phyloP scores from a whole-genome alignment of 805 yeast genomes.

The Hanseniaspora vineae region DNA sequence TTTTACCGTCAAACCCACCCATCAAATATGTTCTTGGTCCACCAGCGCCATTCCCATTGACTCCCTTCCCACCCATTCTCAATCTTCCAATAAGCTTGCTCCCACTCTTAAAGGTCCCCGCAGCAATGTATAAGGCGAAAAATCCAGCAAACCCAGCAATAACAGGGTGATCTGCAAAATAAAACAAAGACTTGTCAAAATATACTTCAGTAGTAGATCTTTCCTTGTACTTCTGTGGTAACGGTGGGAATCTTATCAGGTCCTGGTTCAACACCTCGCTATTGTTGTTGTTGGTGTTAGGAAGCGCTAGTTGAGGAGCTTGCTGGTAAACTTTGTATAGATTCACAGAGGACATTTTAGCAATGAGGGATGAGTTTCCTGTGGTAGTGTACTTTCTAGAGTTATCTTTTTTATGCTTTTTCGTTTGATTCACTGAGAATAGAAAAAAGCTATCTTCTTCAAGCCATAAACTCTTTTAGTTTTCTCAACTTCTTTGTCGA shows the following conservation, averaged over 20 bases:
- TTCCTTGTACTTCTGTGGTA: conserved; percentile 10
- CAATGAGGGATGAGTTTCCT: neutral
- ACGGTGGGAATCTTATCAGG: conserved; percentile 7
- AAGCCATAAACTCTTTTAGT: too few relatives aligned
- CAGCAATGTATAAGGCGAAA: conserved; percentile 46
- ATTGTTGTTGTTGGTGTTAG: conserved; percentile 8
- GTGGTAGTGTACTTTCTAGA: neutral
- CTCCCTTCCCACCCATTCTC: conserved; percentile 11
- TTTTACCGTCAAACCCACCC: conserved; percentile 88
- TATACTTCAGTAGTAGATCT: conserved; percentile 39
- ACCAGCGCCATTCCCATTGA: conserved; percentile 37
- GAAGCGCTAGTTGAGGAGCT: conserved; percentile 1
- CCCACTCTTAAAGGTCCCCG: conserved; percentile 49
- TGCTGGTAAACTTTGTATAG: conserved; percentile 1
- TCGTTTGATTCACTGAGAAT: too few relatives aligned
- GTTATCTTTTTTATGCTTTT: too few relatives aligned
- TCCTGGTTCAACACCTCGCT: conserved; percentile 8
- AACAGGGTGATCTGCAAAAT: conserved; percentile 68
- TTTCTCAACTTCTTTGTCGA: too few relatives aligned
- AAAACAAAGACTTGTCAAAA: conserved; percentile 45
- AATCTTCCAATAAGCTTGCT: conserved; percentile 9
- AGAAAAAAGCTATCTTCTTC: too few relatives aligned
- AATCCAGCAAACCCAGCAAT: conserved; percentile 59
- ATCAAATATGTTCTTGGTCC: conserved; percentile 44
- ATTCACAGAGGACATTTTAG: conserved; percentile 1